Percentiles rank a stretch among this genome's conserved stretches.
These are phyloP conservation scores for Cyphellophora europaea DNA, from an alignment of 2,329 filamentous ascomycete genomes.

Conservation along the genomic window DNA sequence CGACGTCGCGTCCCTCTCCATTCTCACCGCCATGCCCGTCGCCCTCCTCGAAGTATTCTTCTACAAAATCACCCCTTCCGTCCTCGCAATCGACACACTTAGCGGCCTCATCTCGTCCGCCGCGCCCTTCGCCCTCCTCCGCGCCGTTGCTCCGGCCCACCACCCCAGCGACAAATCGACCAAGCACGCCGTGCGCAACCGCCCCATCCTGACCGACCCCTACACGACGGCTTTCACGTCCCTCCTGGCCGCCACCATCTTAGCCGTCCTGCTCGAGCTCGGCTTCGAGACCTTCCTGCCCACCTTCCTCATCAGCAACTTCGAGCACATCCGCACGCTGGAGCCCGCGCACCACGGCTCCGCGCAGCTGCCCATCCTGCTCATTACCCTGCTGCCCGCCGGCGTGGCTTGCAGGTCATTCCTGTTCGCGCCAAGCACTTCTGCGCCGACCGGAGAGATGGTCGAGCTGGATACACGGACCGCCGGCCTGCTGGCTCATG, in stretches of 20 bases:
- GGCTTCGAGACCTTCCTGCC: slow-evolving; percentile 65
- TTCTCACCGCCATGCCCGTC: slow-evolving; percentile 66
- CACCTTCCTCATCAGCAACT: slow-evolving; percentile 62
- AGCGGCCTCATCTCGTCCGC: slow-evolving; percentile 63
- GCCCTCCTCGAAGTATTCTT: slow-evolving; percentile 69
- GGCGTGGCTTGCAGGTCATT: slow-evolving; percentile 66
- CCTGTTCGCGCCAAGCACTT: slow-evolving; percentile 56
- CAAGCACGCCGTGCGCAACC: slow-evolving; percentile 42
- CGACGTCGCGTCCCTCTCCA: slow-evolving; percentile 55
- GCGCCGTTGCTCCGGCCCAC: slow-evolving; percentile 57
- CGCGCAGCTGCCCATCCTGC: slow-evolving; percentile 34
- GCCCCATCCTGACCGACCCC: slow-evolving; percentile 55
- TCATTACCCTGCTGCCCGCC: slow-evolving; percentile 52
- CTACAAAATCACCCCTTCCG: slow-evolving; percentile 58
- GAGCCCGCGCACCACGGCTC: slow-evolving; percentile 57
- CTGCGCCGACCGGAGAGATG: slow-evolving; percentile 28
- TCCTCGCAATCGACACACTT: slow-evolving; percentile 50
- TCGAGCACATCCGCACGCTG: slow-evolving; percentile 61
- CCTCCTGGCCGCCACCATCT: slow-evolving; percentile 61
- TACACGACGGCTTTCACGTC: slow-evolving; percentile 56
- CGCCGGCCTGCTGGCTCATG: slow-evolving; percentile 59
- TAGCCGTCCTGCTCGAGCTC: slow-evolving; percentile 61
- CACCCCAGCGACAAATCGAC: slow-evolving; percentile 35
- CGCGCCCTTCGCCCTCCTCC: slow-evolving; percentile 66
- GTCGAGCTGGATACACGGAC: slow-evolving; percentile 52